Evolutionary conservation across 73 alveolate species (phyloP).

Genomic region (Tetrahymena thermophila): DNA sequence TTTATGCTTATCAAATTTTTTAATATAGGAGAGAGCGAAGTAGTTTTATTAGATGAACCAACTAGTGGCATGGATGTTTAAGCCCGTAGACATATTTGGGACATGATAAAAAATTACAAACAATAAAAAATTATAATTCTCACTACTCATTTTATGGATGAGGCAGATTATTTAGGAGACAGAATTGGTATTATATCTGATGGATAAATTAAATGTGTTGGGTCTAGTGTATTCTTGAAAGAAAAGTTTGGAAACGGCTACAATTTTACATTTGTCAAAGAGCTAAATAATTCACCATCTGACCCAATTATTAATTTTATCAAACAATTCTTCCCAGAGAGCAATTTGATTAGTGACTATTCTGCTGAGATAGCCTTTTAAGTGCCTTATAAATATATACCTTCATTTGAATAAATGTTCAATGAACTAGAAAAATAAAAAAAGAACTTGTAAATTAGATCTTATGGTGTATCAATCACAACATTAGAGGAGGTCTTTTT

Average conservation of each 20-base stretch:
- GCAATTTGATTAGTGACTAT: conserved; percentile 41
- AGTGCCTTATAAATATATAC: conserved; percentile 50
- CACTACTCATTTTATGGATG: conserved; percentile 75
- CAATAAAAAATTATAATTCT: conserved; percentile 69
- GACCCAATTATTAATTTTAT: conserved; percentile 24
- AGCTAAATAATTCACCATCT: background rate
- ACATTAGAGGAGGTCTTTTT: too few relatives aligned
- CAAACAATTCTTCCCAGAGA: background rate
- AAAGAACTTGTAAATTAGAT: conserved; percentile 56
- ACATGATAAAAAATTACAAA: conserved; percentile 78
- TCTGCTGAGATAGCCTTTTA: conserved; percentile 59
- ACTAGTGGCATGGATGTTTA: conserved; percentile 90
- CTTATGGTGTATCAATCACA: conserved; percentile 78
- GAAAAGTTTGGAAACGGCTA: conserved; percentile 69
- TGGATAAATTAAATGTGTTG: conserved; percentile 50
- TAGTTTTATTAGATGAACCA: conserved; percentile 89
- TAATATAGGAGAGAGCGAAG: conserved; percentile 73
- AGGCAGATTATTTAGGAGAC: conserved; percentile 65
- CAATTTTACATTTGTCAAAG: conserved; percentile 69
- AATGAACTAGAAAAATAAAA: conserved; percentile 57
- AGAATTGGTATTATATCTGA: conserved; percentile 63
- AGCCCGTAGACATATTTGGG: conserved; percentile 88
- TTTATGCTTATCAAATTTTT: too few relatives aligned
- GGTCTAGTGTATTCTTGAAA: conserved; percentile 50
- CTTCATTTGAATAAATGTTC: conserved; percentile 64